Evolutionary conservation across 768 basidiomycete species (phyloP).

Genomic region (Dendrothele bispora): DNA sequence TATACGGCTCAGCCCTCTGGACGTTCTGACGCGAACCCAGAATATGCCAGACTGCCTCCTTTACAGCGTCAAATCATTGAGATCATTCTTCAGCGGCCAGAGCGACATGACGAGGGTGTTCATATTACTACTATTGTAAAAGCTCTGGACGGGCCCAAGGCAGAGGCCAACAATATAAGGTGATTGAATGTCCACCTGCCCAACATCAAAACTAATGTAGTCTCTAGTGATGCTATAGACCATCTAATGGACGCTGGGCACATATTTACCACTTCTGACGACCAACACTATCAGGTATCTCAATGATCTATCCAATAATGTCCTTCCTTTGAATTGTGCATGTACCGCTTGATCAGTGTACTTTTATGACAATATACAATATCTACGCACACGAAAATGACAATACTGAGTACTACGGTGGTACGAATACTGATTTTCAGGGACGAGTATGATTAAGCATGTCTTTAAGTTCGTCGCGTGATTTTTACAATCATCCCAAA

Average conservation of each 20-base stretch:
- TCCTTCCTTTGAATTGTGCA: no score
- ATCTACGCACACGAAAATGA: no score
- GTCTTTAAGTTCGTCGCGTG: no score
- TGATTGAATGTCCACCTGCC: constrained; percentile 24
- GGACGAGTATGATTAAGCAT: no score
- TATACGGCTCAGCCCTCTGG: constrained; percentile 39
- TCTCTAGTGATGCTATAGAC: constrained; percentile 67
- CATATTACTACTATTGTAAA: constrained; percentile 74
- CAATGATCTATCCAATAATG: no score
- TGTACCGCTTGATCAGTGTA: no score
- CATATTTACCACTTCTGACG: constrained; percentile 79
- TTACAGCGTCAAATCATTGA: constrained; percentile 65
- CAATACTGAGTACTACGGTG: no score
- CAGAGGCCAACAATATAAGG: constrained; percentile 61
- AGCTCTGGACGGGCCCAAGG: constrained; percentile 45
- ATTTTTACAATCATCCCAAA: no score
- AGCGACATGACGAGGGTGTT: constrained; percentile 59
- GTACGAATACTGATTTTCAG: no score
- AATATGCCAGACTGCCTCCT: constrained; percentile 55
- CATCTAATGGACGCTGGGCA: constrained; percentile 76
- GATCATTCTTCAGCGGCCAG: constrained; percentile 54
- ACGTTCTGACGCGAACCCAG: constrained; percentile 30
- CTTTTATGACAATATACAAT: no score
- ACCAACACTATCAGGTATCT: constrained; percentile 73
- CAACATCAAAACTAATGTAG: not conserved